phyloP scores from a whole-genome alignment of 345 rosid genomes.

The Populus ilicifolia region DNA sequence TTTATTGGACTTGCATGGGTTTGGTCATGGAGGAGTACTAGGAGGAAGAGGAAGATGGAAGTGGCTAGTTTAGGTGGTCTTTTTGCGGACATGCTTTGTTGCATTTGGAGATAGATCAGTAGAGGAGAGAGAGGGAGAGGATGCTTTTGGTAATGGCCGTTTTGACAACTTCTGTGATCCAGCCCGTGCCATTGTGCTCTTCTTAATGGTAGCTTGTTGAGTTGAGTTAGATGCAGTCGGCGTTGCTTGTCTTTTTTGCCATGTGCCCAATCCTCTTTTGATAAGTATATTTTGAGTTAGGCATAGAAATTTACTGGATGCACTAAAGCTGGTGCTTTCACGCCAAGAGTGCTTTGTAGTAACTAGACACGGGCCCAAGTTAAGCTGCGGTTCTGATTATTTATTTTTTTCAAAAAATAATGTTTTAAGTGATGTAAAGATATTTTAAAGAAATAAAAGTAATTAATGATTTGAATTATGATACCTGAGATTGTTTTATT shows the following conservation, averaged over 20 bases:
- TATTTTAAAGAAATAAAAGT: too few species aligned
- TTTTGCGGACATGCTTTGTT: conserved; percentile 9
- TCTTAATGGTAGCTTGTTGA: background rate
- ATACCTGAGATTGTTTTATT: too few species aligned
- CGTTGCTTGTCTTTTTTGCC: background rate
- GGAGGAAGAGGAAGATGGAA: conserved; percentile 3
- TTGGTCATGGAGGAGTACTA: conserved; percentile 7
- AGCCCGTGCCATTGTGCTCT: conserved; percentile 3
- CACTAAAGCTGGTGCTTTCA: too few species aligned
- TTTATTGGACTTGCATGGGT: conserved; percentile 47
- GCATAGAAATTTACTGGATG: too few species aligned
- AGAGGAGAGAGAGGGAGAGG: background rate
- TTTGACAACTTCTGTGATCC: background rate
- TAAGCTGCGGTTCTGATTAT: too few species aligned
- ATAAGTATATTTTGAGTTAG: background rate
- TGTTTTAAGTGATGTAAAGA: too few species aligned
- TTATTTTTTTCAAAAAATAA: too few species aligned
- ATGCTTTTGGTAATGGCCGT: background rate
- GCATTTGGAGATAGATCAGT: background rate
- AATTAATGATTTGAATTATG: too few species aligned
- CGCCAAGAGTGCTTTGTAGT: too few species aligned
- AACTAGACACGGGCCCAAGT: too few species aligned
- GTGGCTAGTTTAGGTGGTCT: background rate
- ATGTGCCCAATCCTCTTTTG: background rate
- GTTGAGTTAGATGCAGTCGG: too few species aligned